Evolutionary conservation across 129 eudicot genomes (phyloP).

Genomic region (Artemisia argyi): DNA sequence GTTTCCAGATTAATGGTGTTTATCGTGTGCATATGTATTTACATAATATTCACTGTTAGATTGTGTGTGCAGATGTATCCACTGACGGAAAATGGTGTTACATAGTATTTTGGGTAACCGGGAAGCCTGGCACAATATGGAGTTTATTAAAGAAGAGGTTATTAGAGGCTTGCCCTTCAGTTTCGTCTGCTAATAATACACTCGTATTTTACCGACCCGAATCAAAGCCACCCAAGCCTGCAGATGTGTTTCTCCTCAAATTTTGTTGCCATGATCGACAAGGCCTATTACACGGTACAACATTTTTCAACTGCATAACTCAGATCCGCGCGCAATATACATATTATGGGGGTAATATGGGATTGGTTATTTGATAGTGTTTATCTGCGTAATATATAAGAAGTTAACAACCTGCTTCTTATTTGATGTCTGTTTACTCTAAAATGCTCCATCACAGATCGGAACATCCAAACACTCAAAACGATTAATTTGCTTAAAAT

Average conservation of each 20-base stretch:
- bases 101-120: constrained; percentile 72
- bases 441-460: too few relatives aligned
- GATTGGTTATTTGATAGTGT: too few relatives aligned
- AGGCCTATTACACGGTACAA: constrained; percentile 78
- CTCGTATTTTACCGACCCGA: constrained; percentile 52
- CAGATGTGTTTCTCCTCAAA: constrained; percentile 76
- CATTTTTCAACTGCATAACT: not conserved
- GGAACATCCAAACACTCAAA: too few relatives aligned
- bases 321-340: not conserved
- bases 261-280: constrained; percentile 68
- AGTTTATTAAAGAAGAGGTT: constrained; percentile 69
- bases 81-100: constrained; percentile 95
- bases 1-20: too few relatives aligned
- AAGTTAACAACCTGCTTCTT: too few relatives aligned
- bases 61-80: constrained; percentile 59
- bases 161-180: constrained; percentile 74
- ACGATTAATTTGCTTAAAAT: too few relatives aligned
- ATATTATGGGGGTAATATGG: too few relatives aligned
- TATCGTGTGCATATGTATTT: too few relatives aligned
- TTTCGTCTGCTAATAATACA: constrained; percentile 63
- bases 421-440: too few relatives aligned
- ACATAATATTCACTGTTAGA: constrained; percentile 7
- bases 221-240: constrained; percentile 59
- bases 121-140: constrained; percentile 66
- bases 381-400: too few relatives aligned